Percentiles rank a stretch among this genome's conserved stretches.
These are phyloP conservation scores for Conticribra guillardii DNA, from an alignment of 108 stramenopile genomes.

Conservation along the genomic window DNA sequence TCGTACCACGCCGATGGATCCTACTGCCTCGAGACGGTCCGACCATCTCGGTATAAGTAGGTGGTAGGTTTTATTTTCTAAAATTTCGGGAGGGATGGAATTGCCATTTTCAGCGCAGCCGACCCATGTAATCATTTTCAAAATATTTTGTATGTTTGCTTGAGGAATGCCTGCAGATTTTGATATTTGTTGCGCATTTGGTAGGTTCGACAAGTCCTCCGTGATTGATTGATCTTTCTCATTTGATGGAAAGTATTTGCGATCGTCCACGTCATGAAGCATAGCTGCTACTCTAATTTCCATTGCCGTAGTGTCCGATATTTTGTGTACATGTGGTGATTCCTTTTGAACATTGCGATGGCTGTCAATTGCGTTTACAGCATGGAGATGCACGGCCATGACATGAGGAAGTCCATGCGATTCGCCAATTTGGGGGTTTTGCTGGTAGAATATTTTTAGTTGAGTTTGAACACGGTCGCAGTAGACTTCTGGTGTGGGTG, in stretches of 20 bases:
- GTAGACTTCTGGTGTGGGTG: slow-evolving; percentile 1
- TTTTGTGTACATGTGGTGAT: neutral
- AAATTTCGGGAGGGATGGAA: slow-evolving; percentile 43
- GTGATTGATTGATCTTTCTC: slow-evolving; percentile 9
- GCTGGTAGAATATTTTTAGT: slow-evolving; percentile 44
- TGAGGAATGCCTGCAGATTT: slow-evolving; percentile 23
- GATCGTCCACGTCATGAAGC: slow-evolving; percentile 75
- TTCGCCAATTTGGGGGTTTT: slow-evolving; percentile 54
- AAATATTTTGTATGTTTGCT: slow-evolving; percentile 15
- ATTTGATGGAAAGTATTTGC: slow-evolving; percentile 64
- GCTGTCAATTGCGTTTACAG: slow-evolving; percentile 43
- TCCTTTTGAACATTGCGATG: slow-evolving; percentile 1
- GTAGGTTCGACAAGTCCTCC: too few relatives aligned
- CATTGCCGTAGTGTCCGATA: slow-evolving; percentile 23
- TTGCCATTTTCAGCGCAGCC: slow-evolving; percentile 70
- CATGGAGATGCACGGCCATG: slow-evolving; percentile 56
- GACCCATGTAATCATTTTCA: slow-evolving; percentile 66
- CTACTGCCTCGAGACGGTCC: slow-evolving; percentile 79
- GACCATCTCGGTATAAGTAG: slow-evolving; percentile 69
- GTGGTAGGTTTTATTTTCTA: slow-evolving; percentile 35
- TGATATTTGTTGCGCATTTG: slow-evolving; percentile 51
- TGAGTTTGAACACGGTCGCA: neutral
- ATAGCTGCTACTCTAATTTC: slow-evolving; percentile 65
- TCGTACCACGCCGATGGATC: slow-evolving; percentile 64
- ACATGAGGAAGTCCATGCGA: slow-evolving; percentile 66